Evolutionary conservation across 202 grass and related monocot species (phyloP).

Genomic region (Brachypodium distachyon): DNA sequence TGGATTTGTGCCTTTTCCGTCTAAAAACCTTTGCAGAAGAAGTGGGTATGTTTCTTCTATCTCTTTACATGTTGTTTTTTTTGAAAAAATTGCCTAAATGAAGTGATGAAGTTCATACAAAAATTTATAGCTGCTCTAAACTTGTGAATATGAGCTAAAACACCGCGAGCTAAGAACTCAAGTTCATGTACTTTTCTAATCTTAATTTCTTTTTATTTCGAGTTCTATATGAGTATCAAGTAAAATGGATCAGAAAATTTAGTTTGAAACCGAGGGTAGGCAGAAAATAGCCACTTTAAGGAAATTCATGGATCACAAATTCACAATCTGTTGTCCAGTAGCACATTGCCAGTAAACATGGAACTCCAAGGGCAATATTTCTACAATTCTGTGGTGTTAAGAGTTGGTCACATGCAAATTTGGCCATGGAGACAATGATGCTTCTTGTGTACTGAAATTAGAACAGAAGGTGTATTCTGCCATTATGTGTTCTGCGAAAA

Average conservation of each 20-base stretch:
- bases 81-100: background rate
- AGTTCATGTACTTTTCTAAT: background rate
- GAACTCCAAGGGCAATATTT: background rate
- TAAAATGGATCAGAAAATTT: background rate
- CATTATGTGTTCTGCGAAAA: background rate
- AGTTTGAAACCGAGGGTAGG: background rate
- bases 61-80: background rate
- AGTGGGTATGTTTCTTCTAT: background rate
- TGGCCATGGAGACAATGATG: background rate
- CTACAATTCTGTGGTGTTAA: background rate
- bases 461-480: background rate
- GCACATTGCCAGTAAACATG: background rate
- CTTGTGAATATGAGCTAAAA: background rate
- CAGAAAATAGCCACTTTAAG: background rate
- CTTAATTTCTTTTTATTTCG: background rate
- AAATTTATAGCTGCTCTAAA: background rate
- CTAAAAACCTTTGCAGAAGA: background rate
- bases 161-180: background rate
- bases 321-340: background rate
- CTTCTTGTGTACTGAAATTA: background rate
- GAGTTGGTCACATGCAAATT: background rate
- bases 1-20: background rate
- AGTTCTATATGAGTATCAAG: background rate
- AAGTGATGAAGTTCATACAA: background rate
- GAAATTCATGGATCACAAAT: background rate